Evolutionary conservation across 1,139 yeast species (phyloP), one percentile per base, ranked within the genome.

Genomic region (Pichia cactophila): DNA sequence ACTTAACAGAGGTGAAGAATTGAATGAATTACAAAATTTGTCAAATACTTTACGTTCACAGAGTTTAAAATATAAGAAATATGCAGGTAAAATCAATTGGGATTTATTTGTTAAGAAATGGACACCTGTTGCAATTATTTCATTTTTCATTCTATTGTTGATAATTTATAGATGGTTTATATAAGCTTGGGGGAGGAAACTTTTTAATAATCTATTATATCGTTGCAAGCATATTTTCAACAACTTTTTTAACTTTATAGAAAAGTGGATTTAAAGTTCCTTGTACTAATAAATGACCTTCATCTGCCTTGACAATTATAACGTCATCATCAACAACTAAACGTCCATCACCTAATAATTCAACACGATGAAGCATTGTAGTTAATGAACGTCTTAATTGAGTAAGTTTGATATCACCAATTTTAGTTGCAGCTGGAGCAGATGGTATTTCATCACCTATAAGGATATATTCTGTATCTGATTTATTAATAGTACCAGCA

Each of bases 331-430:
- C 90, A 39, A 95, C 86, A 9, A 90, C 95, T 47, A 92, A 70
- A 0, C 90, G 82, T 63, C 97, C 98, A 63, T 89, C 97, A 50
- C 97, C 94, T 62, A 86, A 81, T 64, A 92, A 88, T 61, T 90
- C 97, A 0, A 96, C 96, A 50, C 73, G 72, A 58, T 85, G 78
- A 49, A 87, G 85, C 47, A 70, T 68, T 20, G 73, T 71, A 31
- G 75, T 67, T 45, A 90, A 70, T 52, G 75, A 76, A 59, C 80
- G 80, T 59, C 86, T 83, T 50, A 92, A 71, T 58, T 89, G 96
- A 0, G 95, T 87, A 37, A 92, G 71, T 54, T 86, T 75, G 47
- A 94, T 81, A 61, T 90, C 96, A 45, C 99, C 99, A 54, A 92
- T 87, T 31, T 94, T 85, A 41, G 89, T 68, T 14, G 16, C 29